Conservation (phyloP, 768 basidiomycete species). For the Amanita pseudoporphyria region DNA sequence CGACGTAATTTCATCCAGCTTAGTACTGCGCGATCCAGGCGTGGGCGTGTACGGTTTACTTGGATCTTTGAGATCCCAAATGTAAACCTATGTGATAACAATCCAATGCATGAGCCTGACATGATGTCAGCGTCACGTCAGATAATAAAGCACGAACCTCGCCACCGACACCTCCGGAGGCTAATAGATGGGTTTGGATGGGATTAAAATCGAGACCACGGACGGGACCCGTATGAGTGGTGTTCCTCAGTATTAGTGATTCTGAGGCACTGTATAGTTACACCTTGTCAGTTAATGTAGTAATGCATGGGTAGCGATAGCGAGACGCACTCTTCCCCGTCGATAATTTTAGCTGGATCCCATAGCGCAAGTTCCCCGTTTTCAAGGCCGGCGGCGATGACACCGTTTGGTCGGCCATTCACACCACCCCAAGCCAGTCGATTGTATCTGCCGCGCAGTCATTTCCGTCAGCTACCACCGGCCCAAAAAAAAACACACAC, state of each 20-base stretch:
- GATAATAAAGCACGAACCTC: conserved; percentile 46
- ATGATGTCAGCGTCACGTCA: background rate
- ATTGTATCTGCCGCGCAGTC: conserved; percentile 59
- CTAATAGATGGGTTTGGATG: conserved; percentile 76
- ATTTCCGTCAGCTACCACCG: background rate
- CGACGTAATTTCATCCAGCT: conserved; percentile 93
- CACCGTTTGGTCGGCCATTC: conserved; percentile 57
- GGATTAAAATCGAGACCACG: conserved; percentile 93
- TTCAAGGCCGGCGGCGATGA: conserved; percentile 94
- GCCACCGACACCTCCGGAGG: conserved; percentile 83
- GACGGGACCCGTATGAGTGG: conserved; percentile 86
- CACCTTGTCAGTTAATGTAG: conserved; percentile 1
- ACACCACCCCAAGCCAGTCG: conserved; percentile 85
- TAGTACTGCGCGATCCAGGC: conserved; percentile 69
- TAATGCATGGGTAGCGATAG: background rate
- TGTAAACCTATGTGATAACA: conserved; percentile 68
- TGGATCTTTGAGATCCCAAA: conserved; percentile 93
- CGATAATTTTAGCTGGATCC: conserved; percentile 90
- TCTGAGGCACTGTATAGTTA: conserved; percentile 36
- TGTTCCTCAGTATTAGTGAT: conserved; percentile 75
- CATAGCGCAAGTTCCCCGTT: conserved; percentile 89
- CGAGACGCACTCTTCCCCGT: conserved; percentile 54
- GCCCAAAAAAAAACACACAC: background rate
- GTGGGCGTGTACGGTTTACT: conserved; percentile 81
- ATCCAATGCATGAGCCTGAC: no score